Percentiles rank a stretch among this genome's conserved stretches.
Conservation (phyloP, 2,329 filamentous ascomycete species). For the Sphaerulina vaccinii region DNA sequence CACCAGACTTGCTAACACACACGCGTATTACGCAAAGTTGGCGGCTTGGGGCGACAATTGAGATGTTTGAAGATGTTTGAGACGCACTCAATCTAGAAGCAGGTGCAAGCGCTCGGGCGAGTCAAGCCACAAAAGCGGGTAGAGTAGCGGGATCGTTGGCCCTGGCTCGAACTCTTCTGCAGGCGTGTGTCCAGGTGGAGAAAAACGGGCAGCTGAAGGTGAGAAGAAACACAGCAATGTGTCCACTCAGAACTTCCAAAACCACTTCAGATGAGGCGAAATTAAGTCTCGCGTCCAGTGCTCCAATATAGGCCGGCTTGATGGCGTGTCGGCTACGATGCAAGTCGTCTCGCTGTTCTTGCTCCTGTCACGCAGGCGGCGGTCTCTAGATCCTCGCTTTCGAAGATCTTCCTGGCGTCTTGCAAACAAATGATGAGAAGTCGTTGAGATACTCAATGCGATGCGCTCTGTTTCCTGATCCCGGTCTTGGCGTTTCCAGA, state of each 20-base stretch:
- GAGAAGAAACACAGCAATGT: conserved; percentile 1
- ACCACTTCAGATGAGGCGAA: background rate
- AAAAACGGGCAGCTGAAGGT: conserved; percentile 16
- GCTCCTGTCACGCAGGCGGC: conserved; percentile 15
- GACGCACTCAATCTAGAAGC: conserved; percentile 10
- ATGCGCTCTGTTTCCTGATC: conserved; percentile 7
- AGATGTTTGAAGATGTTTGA: conserved; percentile 2
- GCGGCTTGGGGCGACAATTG: background rate
- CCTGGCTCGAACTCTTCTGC: conserved; percentile 19
- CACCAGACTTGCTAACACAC: no score
- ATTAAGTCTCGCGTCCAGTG: background rate
- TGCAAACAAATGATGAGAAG: conserved; percentile 19
- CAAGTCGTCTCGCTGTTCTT: background rate
- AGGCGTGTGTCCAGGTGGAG: conserved; percentile 20
- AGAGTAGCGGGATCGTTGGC: conserved; percentile 13
- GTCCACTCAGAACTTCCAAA: background rate
- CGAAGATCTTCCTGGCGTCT: conserved; percentile 22
- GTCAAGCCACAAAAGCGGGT: conserved; percentile 15
- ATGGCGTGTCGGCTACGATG: background rate
- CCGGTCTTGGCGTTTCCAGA: conserved; percentile 21
- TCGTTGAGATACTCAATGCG: conserved; percentile 2
- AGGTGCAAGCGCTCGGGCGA: conserved; percentile 14
- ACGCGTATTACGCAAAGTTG: background rate
- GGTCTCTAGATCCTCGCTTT: conserved; percentile 9
- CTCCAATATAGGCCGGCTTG: no score